These are phyloP conservation scores for Colletotrichum limetticola DNA, from an alignment of 2,329 filamentous ascomycete species.

Conservation along the genomic window DNA sequence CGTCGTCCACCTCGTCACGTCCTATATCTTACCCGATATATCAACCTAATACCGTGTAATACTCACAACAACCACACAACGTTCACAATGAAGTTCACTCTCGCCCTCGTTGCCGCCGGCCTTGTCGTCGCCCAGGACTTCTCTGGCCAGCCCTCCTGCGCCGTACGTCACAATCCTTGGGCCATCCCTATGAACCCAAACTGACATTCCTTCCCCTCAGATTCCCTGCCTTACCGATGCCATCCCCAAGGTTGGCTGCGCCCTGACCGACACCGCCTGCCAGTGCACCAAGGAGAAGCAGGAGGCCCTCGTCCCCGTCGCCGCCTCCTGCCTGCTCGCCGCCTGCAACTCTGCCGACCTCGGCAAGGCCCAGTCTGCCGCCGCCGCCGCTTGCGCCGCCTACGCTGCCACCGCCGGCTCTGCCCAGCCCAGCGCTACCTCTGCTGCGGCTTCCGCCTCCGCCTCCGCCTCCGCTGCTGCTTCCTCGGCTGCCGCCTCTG, in stretches of 20 bases:
- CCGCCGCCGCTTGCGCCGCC: slow-evolving; percentile 38
- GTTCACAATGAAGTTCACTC: slow-evolving; percentile 53
- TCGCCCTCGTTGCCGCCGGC: slow-evolving; percentile 47
- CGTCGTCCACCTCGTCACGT: slow-evolving; percentile 1
- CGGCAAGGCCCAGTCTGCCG: slow-evolving; percentile 45
- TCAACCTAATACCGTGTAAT: background rate
- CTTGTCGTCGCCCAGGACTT: slow-evolving; percentile 52
- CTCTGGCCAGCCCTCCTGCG: slow-evolving; percentile 48
- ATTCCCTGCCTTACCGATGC: slow-evolving; percentile 47
- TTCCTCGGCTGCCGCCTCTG: background rate
- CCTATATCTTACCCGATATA: background rate
- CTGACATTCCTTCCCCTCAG: slow-evolving; percentile 31
- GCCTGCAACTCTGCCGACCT: slow-evolving; percentile 48
- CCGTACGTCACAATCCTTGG: slow-evolving; percentile 47
- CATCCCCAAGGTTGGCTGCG: slow-evolving; percentile 50
- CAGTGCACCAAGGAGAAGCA: slow-evolving; percentile 50
- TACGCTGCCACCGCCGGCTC: slow-evolving; percentile 36
- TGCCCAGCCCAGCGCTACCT: background rate
- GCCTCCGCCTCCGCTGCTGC: background rate
- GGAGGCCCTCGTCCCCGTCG: slow-evolving; percentile 42
- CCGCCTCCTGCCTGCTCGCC: slow-evolving; percentile 45
- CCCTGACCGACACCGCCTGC: slow-evolving; percentile 49
- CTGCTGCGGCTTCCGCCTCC: background rate
- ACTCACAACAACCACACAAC: slow-evolving; percentile 15
- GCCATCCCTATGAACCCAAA: background rate